Evolutionary conservation across 176 grass and related monocot species (phyloP), one percentile per base, ranked within the genome.

Genomic region (Aegilops longissima): DNA sequence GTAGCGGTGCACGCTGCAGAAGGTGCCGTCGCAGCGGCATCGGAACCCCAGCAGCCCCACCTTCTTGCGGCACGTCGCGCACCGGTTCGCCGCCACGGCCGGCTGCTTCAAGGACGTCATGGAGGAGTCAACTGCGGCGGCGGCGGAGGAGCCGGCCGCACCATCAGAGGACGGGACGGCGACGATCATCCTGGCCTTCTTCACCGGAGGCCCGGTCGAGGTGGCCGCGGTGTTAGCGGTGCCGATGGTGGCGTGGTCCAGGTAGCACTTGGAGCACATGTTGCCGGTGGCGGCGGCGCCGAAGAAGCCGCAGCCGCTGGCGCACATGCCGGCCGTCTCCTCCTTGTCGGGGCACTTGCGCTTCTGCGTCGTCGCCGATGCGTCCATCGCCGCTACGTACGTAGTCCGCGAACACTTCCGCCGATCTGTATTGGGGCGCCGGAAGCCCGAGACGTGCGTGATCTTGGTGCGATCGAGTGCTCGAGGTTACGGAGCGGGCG

Each of bases 251-350:
- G 29, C 35, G 25, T 67, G 44, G 8, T 87, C 89, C 35, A 45
- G 66, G 87, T 79, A 89, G 62, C 90, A 93, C 84, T 89, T 93
- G 65, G 93, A 93, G 76, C 88, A 95, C 58, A 95, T 73, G 77
- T 90, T 81, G 21, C 42, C 77, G 39, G 76, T 91, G 21, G 73
- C 76, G 9, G 88, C 47, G 76, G 58, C 84, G 21, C 91, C 94
- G 6, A 92, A 96, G 74, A 93, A 96, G 6, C 94, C 94, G 88
- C 91, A 96, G 42, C 88, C 75, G 36, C 73, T 96, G 9, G 83
- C 66, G 85, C 94, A 96, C 64, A 64, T 35, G 66, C 81, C 34
- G 12, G 31, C 61, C 39, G 51, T 49, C 59, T 76, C 65, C 78
- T 63, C 74, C 6, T 6, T 29, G 0, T 79, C 87, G 13, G 76